Evolutionary conservation across 1,284 basidiomycete genomes (phyloP), one percentile per base, ranked within the genome.

Genomic region (Trametes versicolor): DNA sequence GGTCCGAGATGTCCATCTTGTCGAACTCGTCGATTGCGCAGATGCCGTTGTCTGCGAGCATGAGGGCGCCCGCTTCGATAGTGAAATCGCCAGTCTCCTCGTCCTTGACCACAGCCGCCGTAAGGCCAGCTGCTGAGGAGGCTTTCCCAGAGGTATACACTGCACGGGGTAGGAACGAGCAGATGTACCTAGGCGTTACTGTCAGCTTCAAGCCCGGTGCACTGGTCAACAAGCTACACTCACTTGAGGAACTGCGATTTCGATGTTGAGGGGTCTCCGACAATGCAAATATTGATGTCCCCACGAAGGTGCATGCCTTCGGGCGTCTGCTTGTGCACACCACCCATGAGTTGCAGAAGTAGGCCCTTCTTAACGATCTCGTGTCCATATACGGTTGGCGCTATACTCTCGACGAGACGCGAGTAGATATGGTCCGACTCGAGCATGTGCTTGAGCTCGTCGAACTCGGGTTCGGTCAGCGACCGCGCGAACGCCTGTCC

Each of bases 21-120:
- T 99, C 97, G 77, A 99, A 99, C 79, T 99, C 98, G 82, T 99
- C 98, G 74, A 99, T 99, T 17, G 97, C 97, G 75, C 98, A 99
- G 77, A 99, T 99, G 23, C 98, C 98, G 72, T 99, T 99, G 82
- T 99, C 98, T 8, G 98, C 98, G 4, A 99, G 87, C 98, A 99
- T 99, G 69, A 99, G 87, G 0, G 98, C 98, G 58, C 96, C 97
- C 10, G 97, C 98, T 82, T 99, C 98, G 75, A 99, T 99, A 0
- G 98, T 99, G 81, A 99, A 99, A 76, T 99, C 98, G 51, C 97
- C 97, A 0, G 97, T 97, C 79, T 99, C 98, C 80, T 99, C 97
- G 76, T 99, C 98, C 75, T 93, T 96, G 65, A 99, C 97, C 0
- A 99, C 98, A 1, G 97, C 97, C 5, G 98, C 98, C 0, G 98